Evolutionary conservation across 1,139 yeast species (phyloP).

Genomic region (Yamadazyma taylorii): DNA sequence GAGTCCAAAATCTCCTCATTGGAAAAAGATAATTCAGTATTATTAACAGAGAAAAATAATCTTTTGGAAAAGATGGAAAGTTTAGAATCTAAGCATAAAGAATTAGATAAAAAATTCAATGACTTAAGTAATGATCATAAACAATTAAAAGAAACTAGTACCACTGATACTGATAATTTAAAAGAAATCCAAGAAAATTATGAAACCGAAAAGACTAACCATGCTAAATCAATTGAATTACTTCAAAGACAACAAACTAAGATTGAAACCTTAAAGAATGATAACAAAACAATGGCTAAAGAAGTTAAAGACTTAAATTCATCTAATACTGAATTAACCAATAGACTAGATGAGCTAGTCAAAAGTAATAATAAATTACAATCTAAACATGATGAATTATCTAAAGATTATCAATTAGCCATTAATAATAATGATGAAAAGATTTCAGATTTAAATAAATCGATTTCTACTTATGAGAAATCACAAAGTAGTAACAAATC

Average conservation of each 20-base stretch:
- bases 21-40: slow-evolving; percentile 19
- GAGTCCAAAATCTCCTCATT: slow-evolving; percentile 16
- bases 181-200: slow-evolving; percentile 10
- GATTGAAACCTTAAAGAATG: slow-evolving; percentile 8
- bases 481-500: slow-evolving; percentile 10
- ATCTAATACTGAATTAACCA: slow-evolving; percentile 7
- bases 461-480: slow-evolving; percentile 9
- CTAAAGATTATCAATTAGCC: slow-evolving; percentile 6
- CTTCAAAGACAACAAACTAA: slow-evolving; percentile 14
- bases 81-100: slow-evolving; percentile 28
- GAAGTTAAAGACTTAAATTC: slow-evolving; percentile 17
- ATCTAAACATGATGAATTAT: slow-evolving; percentile 11
- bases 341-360: slow-evolving; percentile 8
- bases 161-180: background rate
- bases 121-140: slow-evolving; percentile 20
- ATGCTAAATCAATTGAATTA: slow-evolving; percentile 18
- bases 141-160: slow-evolving; percentile 8
- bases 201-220: slow-evolving; percentile 19
- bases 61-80: slow-evolving; percentile 15
- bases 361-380: slow-evolving; percentile 8
- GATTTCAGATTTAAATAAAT: slow-evolving; percentile 10
- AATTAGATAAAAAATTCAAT: slow-evolving; percentile 19
- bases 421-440: slow-evolving; percentile 9
- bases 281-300: slow-evolving; percentile 16
- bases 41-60: slow-evolving; percentile 18